Evolutionary conservation across 176 grass and related monocot species (phyloP).

Genomic region (Poa annua): DNA sequence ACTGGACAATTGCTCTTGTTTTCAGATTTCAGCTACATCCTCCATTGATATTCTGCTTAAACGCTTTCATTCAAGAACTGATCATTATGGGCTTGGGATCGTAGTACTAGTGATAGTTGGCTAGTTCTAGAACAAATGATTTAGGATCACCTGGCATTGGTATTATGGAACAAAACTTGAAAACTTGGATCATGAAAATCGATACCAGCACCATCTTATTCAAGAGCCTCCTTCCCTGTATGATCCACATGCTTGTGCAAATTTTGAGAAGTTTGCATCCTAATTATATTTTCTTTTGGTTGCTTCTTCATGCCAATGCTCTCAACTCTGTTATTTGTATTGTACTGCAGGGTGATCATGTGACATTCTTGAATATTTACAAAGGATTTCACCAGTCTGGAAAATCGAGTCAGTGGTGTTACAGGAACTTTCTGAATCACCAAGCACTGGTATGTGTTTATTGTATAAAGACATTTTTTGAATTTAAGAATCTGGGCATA

Average conservation of each 20-base stretch:
- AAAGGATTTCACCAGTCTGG: constrained; percentile 90
- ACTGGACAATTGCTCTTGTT: constrained; percentile 2
- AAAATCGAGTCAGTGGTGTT: constrained; percentile 98
- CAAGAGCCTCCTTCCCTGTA: not conserved
- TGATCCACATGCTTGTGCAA: constrained; percentile 18
- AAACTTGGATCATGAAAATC: constrained; percentile 2
- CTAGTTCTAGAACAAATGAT: not conserved
- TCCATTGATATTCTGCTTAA: constrained; percentile 14
- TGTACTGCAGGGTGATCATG: constrained; percentile 81
- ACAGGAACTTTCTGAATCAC: constrained; percentile 93
- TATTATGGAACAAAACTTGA: constrained; percentile 8
- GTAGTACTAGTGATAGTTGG: not conserved
- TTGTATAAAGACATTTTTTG: constrained; percentile 1
- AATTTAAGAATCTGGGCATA: constrained; percentile 28
- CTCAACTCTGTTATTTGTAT: constrained; percentile 32
- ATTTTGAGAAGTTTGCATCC: constrained; percentile 14
- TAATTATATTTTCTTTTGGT: constrained; percentile 26
- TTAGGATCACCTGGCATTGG: not conserved
- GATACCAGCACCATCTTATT: constrained; percentile 10
- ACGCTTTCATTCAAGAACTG: not conserved
- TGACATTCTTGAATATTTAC: constrained; percentile 93
- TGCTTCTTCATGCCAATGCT: constrained; percentile 12
- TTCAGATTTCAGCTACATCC: constrained; percentile 33
- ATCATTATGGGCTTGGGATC: constrained; percentile 14
- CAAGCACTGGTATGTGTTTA: constrained; percentile 79